Percentiles rank a stretch among this genome's conserved stretches.
phyloP scores from a whole-genome alignment of 2,329 filamentous ascomycete species.

The Apiospora kogelbergensis region DNA sequence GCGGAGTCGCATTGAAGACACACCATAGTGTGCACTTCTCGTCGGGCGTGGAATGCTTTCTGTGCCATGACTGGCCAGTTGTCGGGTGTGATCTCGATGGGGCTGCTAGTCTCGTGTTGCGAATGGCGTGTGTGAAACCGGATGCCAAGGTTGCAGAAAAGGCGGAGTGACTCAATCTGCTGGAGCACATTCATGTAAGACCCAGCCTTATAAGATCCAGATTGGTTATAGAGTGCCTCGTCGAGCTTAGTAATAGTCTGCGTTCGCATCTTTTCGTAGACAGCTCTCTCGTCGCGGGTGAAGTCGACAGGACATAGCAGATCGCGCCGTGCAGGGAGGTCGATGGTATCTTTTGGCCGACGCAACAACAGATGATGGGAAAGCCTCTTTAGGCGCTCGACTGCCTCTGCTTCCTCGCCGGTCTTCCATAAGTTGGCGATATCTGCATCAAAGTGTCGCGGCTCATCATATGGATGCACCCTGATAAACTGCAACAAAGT shows the following conservation, averaged over 20 bases:
- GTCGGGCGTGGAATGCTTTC: slow-evolving; percentile 32
- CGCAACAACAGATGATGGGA: slow-evolving; percentile 39
- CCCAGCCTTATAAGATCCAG: slow-evolving; percentile 12
- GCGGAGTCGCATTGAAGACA: slow-evolving; percentile 31
- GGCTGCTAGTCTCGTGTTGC: background rate
- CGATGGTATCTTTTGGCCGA: slow-evolving; percentile 33
- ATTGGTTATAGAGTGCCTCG: slow-evolving; percentile 28
- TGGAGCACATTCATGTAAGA: slow-evolving; percentile 43
- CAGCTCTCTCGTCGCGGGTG: slow-evolving; percentile 29
- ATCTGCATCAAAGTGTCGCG: slow-evolving; percentile 36
- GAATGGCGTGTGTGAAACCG: slow-evolving; percentile 35
- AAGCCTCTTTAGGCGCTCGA: slow-evolving; percentile 39
- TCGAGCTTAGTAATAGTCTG: slow-evolving; percentile 32
- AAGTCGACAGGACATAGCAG: slow-evolving; percentile 27
- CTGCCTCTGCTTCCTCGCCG: slow-evolving; percentile 35
- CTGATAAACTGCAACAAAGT: slow-evolving; percentile 42
- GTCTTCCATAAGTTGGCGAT: slow-evolving; percentile 39
- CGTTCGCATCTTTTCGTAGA: slow-evolving; percentile 34
- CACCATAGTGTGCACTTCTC: slow-evolving; percentile 23
- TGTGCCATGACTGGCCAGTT: slow-evolving; percentile 31
- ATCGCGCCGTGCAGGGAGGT: background rate
- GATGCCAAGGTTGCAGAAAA: slow-evolving; percentile 47
- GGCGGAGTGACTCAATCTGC: slow-evolving; percentile 40
- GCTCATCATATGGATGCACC: slow-evolving; percentile 40
- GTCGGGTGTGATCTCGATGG: background rate